These are phyloP conservation scores for Dacryopinax spathularia DNA, from an alignment of 768 basidiomycete genomes.

Conservation along the genomic window DNA sequence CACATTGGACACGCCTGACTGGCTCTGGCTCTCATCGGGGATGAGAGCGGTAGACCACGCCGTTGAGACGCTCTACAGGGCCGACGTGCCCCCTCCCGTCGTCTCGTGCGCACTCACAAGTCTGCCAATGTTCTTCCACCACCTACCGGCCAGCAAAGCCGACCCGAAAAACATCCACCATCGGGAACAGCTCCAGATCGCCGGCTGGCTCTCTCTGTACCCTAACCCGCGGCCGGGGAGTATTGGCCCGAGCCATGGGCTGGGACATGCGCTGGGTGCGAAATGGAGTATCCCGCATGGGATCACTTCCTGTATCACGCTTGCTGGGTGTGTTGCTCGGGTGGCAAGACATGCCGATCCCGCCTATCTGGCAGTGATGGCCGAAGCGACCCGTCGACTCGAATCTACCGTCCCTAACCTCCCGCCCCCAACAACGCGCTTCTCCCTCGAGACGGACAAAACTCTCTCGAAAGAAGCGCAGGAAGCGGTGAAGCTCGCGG, in stretches of 20 bases:
- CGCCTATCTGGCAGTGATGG: background rate
- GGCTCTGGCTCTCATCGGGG: slow-evolving; percentile 68
- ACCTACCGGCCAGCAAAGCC: slow-evolving; percentile 50
- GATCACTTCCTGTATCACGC: slow-evolving; percentile 43
- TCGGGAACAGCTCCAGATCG: slow-evolving; percentile 56
- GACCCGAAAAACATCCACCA: slow-evolving; percentile 41
- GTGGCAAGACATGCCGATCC: background rate
- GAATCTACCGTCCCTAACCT: background rate
- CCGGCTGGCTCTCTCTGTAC: slow-evolving; percentile 72
- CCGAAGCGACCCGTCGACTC: background rate
- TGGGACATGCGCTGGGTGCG: slow-evolving; percentile 62
- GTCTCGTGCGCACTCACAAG: slow-evolving; percentile 54
- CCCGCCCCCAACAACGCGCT: background rate
- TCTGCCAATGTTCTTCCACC: slow-evolving; percentile 56
- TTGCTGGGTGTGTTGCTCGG: slow-evolving; percentile 8
- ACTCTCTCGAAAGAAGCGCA: slow-evolving; percentile 1
- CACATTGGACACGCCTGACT: slow-evolving; percentile 56
- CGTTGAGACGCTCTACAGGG: slow-evolving; percentile 53
- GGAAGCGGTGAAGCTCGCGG: background rate
- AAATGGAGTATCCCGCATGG: slow-evolving; percentile 66
- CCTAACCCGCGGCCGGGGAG: slow-evolving; percentile 39
- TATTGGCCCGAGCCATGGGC: slow-evolving; percentile 60
- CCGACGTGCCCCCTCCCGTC: slow-evolving; percentile 39
- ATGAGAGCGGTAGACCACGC: slow-evolving; percentile 68
- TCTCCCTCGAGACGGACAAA: background rate